Base-by-base conservation (phyloP, 1,139 yeast genomes). In the Saccharomyces hybrid region DNA sequence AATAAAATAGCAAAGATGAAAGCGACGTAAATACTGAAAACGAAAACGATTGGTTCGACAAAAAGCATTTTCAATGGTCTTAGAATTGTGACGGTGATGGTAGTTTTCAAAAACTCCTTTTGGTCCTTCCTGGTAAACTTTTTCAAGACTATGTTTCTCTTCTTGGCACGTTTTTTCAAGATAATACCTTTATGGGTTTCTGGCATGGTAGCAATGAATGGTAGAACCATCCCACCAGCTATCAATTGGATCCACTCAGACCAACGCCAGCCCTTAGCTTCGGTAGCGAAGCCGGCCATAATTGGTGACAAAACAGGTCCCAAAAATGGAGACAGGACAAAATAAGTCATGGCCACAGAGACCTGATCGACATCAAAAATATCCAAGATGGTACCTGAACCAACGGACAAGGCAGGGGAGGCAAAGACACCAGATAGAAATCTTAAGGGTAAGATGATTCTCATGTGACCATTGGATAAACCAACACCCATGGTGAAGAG, bases 291-390 rank as follows among this genome's bases (percentile, higher is more conserved):
- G 0, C 90, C 89, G 53, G 95, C 96, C 65, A 88, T 80, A 52
- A 88, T 76, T 20, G 96, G 96, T 49, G 95, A 95, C 51, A 87
- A 70, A 47, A 85, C 86, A 1, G 96, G 96, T 57, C 95, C 95
- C 68, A 84, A 77, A 64, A 83, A 84, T 46, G 88, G 89, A 46
- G 84, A 85, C 61, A 81, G 72, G 72, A 85, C 82, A 72, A 84
- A 87, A 53, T 79, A 74, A 1, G 88, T 81, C 80, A 86, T 80
- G 20, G 93, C 91, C 16, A 83, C 63, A 14, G 88, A 85, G 65
- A 82, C 72, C 64, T 82, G 82, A 49, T 76, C 78, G n/a, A 82
- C 81, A 46, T 76, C 78, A 84, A 88, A 85, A 47, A 85, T 71
- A 70, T 90, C 97, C 56, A 85, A 78, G 57, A 89, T 79, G 3